Evolutionary conservation across 257 asterid species (phyloP).

Genomic region (Linderniella brevidens): DNA sequence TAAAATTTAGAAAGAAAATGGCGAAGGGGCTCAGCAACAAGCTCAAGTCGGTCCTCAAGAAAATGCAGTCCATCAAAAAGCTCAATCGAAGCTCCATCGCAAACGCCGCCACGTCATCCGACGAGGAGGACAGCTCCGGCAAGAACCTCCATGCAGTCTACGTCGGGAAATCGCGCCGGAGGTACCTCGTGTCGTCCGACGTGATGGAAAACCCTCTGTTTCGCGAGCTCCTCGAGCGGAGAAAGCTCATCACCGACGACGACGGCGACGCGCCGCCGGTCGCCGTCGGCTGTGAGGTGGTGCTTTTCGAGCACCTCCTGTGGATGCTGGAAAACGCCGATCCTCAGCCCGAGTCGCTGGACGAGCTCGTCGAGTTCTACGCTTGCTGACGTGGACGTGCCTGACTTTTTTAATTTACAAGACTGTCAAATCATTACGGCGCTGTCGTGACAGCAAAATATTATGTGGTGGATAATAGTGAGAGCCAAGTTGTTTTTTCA

Average conservation of each 20-base stretch:
- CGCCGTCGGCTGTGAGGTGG: constrained; percentile 51
- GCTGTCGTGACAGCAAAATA: too few species aligned
- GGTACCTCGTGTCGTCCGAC: constrained; percentile 59
- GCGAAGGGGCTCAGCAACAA: constrained; percentile 77
- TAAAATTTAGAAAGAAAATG: constrained; percentile 17
- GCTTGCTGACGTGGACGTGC: not conserved
- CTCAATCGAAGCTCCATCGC: constrained; percentile 23
- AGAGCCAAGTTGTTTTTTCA: too few species aligned
- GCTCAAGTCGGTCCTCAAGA: constrained; percentile 71
- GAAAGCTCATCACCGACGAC: not conserved
- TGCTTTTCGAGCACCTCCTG: constrained; percentile 52
- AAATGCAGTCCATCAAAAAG: constrained; percentile 83
- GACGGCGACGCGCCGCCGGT: constrained; percentile 10
- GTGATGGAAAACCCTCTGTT: constrained; percentile 69
- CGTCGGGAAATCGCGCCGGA: constrained; percentile 85
- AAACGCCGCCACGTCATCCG: constrained; percentile 30
- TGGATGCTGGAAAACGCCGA: constrained; percentile 77
- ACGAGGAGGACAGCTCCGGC: constrained; percentile 22
- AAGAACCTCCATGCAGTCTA: constrained; percentile 50
- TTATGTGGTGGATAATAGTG: too few species aligned
- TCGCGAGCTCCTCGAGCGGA: constrained; percentile 58
- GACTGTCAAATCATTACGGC: too few species aligned
- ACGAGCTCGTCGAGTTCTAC: constrained; percentile 53
- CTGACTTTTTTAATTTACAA: too few species aligned
- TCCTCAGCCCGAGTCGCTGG: constrained; percentile 47